phyloP scores from a whole-genome alignment of 805 yeast species.

The Pichia manshurica region DNA sequence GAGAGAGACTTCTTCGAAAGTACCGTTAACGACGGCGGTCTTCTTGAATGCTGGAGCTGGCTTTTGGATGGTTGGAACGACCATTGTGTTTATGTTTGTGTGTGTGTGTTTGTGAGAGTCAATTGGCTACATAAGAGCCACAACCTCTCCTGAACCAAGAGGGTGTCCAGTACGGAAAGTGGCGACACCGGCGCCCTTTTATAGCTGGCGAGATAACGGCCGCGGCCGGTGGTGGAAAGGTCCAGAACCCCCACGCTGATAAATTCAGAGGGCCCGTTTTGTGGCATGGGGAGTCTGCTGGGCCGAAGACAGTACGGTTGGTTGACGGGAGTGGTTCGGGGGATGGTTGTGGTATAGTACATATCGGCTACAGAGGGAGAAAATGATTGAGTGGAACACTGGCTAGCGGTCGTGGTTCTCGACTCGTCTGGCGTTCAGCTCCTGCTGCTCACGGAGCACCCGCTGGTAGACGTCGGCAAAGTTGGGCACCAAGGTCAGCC shows the following conservation, averaged over 20 bases:
- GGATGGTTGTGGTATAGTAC: too few relatives aligned
- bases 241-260: slow-evolving; percentile 1
- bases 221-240: not conserved
- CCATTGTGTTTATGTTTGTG: slow-evolving; percentile 48
- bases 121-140: too few relatives aligned
- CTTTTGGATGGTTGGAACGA: slow-evolving; percentile 71
- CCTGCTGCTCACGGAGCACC: not conserved
- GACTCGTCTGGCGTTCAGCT: too few relatives aligned
- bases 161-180: too few relatives aligned
- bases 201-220: not conserved
- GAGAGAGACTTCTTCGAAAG: slow-evolving; percentile 88
- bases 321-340: too few relatives aligned
- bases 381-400: too few relatives aligned
- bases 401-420: too few relatives aligned
- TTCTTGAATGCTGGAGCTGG: slow-evolving; percentile 96
- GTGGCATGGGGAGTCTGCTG: too few relatives aligned
- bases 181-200: not conserved
- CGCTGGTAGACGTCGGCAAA: not conserved
- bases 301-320: too few relatives aligned
- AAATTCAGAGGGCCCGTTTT: not conserved
- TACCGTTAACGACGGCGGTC: slow-evolving; percentile 96
- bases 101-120: not conserved
- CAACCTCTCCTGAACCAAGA: too few relatives aligned
- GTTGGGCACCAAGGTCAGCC: not conserved
- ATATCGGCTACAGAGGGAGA: too few relatives aligned